Percentiles rank a stretch among this genome's conserved stretches.
phyloP scores from a whole-genome alignment of 192 early-diverging fungal genomes.

The Glomus cerebriforme region DNA sequence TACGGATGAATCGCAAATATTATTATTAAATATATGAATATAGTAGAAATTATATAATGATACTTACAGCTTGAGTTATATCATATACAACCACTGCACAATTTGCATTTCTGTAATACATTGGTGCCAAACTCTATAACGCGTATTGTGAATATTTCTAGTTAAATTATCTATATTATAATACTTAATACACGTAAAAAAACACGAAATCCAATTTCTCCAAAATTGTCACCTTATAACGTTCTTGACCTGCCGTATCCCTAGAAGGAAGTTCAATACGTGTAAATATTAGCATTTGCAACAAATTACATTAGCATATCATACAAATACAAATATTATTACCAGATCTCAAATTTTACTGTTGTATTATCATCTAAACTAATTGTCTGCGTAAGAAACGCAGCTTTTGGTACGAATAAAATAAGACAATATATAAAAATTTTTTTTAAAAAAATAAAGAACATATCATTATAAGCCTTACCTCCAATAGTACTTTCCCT shows the following conservation, averaged over 20 bases:
- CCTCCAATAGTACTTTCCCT: slow-evolving; percentile 91
- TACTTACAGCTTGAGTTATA: slow-evolving; percentile 69
- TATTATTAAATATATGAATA: slow-evolving; percentile 13
- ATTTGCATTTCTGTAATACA: slow-evolving; percentile 75
- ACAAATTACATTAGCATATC: not conserved
- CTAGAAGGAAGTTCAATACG: slow-evolving; percentile 35
- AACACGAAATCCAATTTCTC: not conserved
- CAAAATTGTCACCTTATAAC: slow-evolving; percentile 57
- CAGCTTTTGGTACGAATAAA: slow-evolving; percentile 44
- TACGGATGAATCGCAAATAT: not conserved
- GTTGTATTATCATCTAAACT: slow-evolving; percentile 81
- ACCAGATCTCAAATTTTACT: slow-evolving; percentile 96
- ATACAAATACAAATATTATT: slow-evolving; percentile 1
- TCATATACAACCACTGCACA: slow-evolving; percentile 75
- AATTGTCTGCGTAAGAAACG: slow-evolving; percentile 80
- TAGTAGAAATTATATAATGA: not conserved
- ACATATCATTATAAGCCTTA: slow-evolving; percentile 23
- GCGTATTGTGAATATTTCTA: not conserved
- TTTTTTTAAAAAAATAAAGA: not conserved
- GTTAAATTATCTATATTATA: too few relatives aligned
- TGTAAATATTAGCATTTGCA: not conserved
- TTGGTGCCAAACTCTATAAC: slow-evolving; percentile 65
- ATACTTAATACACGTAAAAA: not conserved
- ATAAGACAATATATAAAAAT: not conserved
- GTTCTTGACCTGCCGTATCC: slow-evolving; percentile 76